A percentile compares a stretch with the other conserved stretches of the same genome.
These are phyloP conservation scores for Phytophthora colocasiae DNA, from an alignment of 352 stramenopile species.

Conservation along the genomic window DNA sequence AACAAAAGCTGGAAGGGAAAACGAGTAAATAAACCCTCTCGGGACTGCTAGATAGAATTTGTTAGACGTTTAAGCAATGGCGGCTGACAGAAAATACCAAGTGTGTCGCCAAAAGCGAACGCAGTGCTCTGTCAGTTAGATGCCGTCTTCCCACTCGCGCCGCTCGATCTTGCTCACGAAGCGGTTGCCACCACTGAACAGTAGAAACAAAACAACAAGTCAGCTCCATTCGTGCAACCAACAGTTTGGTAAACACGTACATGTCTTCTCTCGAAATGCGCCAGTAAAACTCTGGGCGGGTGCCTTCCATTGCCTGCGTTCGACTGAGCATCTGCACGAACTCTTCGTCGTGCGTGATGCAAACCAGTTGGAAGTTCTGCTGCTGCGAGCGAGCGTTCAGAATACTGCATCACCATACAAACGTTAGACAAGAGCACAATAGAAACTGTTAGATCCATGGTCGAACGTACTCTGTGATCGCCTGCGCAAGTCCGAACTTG, in stretches of 20 bases:
- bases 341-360: conserved; percentile 99
- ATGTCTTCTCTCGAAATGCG: conserved; percentile 84
- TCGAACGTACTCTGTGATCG: conserved; percentile 84
- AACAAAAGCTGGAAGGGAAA: conserved; percentile 43
- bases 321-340: conserved; percentile 91
- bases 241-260: conserved; percentile 41
- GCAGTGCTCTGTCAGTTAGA: conserved; percentile 26
- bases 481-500: conserved; percentile 92
- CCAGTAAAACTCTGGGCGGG: conserved; percentile 86
- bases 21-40: conserved; percentile 14
- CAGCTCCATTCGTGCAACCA: background rate
- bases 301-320: conserved; percentile 78
- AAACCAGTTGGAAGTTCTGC: conserved; percentile 99
- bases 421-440: background rate
- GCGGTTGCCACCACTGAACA: conserved; percentile 71
- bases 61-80: conserved; percentile 11
- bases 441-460: background rate
- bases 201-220: conserved; percentile 1
- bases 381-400: conserved; percentile 94
- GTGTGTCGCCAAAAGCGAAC: conserved; percentile 1
- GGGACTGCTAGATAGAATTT: conserved; percentile 18
- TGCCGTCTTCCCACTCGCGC: conserved; percentile 65
- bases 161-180: conserved; percentile 88
- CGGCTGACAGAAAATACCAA: conserved; percentile 11
- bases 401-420: conserved; percentile 71